Evolutionary conservation across 177 flowering plant species (phyloP).

Genomic region (Vitis hybrid): DNA sequence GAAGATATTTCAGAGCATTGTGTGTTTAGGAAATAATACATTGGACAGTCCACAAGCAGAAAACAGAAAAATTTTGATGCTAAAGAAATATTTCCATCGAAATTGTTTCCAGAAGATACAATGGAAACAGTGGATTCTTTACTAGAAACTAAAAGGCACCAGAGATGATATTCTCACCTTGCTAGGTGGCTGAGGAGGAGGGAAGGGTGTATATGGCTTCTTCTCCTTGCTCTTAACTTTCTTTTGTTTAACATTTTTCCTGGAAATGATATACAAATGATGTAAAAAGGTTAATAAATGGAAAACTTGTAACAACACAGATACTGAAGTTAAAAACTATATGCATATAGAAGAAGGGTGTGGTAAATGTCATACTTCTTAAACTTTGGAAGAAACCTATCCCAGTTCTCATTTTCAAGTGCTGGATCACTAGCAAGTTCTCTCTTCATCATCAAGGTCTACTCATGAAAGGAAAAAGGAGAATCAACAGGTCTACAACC

Average conservation of each 20-base stretch:
- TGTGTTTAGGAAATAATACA: too few species aligned
- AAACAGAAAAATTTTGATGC: too few species aligned
- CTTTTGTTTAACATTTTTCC: conserved; percentile 91
- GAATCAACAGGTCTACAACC: conserved; percentile 16
- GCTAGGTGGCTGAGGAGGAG: conserved; percentile 93
- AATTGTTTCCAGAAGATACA: too few species aligned
- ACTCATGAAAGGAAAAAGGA: conserved; percentile 8
- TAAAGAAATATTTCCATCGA: too few species aligned
- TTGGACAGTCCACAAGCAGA: too few species aligned
- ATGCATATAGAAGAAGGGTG: background rate
- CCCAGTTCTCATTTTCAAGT: conserved; percentile 89
- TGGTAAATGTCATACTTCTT: conserved; percentile 63
- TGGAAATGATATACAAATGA: conserved; percentile 21
- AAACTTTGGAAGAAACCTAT: conserved; percentile 90
- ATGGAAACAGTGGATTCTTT: background rate
- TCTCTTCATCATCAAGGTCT: conserved; percentile 75
- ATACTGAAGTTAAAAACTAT: background rate
- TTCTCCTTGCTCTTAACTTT: conserved; percentile 79
- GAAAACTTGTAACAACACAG: background rate
- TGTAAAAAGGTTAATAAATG: background rate
- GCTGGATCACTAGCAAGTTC: conserved; percentile 85
- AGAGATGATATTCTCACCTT: conserved; percentile 53
- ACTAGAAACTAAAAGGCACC: background rate
- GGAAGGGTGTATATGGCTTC: conserved; percentile 94
- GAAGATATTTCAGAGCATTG: conserved; percentile 12